These are phyloP conservation scores for Termitomyces heimii DNA, from an alignment of 768 basidiomycete genomes.

Conservation along the genomic window DNA sequence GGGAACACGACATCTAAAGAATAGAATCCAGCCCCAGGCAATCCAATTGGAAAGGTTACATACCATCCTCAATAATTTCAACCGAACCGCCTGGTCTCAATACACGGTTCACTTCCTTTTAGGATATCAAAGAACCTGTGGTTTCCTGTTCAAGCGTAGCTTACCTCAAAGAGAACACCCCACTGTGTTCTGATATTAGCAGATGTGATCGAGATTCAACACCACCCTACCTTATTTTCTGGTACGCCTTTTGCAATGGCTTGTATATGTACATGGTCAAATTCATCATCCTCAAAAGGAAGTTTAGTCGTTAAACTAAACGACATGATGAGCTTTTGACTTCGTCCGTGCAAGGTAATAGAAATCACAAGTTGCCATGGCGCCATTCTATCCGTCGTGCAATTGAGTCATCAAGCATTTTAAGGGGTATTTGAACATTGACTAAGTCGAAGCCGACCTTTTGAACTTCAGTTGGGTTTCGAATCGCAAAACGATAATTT, in stretches of 20 bases:
- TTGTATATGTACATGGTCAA: constrained; percentile 75
- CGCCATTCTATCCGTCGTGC: constrained; percentile 62
- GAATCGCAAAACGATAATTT: not conserved
- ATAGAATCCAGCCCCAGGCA: not conserved
- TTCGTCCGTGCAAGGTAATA: not conserved
- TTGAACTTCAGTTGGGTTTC: not conserved
- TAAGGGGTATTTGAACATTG: constrained; percentile 61
- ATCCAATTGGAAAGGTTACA: constrained; percentile 5
- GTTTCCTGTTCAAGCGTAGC: constrained; percentile 3
- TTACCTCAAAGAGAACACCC: constrained; percentile 61
- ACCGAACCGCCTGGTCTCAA: constrained; percentile 64
- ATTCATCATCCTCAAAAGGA: constrained; percentile 79
- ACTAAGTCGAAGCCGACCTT: constrained; percentile 80
- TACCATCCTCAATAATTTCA: constrained; percentile 72
- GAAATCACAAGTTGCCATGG: constrained; percentile 69
- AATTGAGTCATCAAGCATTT: constrained; percentile 42
- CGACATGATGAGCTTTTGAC: not conserved
- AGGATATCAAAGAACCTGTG: not conserved
- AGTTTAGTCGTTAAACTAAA: constrained; percentile 65
- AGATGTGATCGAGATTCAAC: not conserved
- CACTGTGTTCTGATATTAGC: constrained; percentile 36
- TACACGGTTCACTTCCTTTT: constrained; percentile 69
- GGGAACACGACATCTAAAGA: constrained; percentile 67
- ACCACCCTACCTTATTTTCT: constrained; percentile 58
- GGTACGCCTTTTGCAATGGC: constrained; percentile 62